Evolutionary conservation across 2,329 filamentous ascomycete species (phyloP), one percentile per base, ranked within the genome.

Genomic region (Fusarium coicis): DNA sequence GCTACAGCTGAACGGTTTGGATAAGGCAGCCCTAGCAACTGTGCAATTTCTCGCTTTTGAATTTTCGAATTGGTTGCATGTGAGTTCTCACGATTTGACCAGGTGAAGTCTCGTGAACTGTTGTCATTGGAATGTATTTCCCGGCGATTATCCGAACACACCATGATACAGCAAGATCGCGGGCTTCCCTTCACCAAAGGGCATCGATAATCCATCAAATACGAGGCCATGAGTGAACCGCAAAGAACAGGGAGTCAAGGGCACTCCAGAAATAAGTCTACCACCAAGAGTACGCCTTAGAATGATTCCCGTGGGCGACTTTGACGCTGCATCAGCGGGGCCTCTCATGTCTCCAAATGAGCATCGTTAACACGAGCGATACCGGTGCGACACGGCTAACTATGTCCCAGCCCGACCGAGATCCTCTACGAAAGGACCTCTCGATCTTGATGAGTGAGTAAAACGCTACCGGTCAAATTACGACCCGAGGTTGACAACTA

Each of bases 361-460:
- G 19, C 39, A 23, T 32, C 44, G n/a, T 61, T 68, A 63, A 68
- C 50, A 66, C 23, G 32, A 37, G 46, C 43, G 16, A 46, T 30
- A n/a, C 23, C 6, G 16, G 46, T 36, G 36, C 30, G 40, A 53
- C 54, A 52, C 7, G 16, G 42, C 75, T 77, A 55, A 78, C 76
- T 73, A 43, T 75, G 50, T 28, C 30, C 28, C 74, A 89, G 88
- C 87, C n/a, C 84, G 91, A 49, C 88, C 92, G 14, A 86, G 92
- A 56, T 90, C 92, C 46, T 88, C 92, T 49, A 96, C 94, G 9
- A 93, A 91, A 81, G 94, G 93, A 2, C 94, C 94, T 8, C 85
- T 97, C 26, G 94, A 96, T 77, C 84, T 85, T 70, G 90, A 92
- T 72, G 92, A 96, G 93, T 96, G 87, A 83, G 90, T 81, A 28